Conservation (phyloP, 208 protist species). For the Angomonas desouzai region DNA sequence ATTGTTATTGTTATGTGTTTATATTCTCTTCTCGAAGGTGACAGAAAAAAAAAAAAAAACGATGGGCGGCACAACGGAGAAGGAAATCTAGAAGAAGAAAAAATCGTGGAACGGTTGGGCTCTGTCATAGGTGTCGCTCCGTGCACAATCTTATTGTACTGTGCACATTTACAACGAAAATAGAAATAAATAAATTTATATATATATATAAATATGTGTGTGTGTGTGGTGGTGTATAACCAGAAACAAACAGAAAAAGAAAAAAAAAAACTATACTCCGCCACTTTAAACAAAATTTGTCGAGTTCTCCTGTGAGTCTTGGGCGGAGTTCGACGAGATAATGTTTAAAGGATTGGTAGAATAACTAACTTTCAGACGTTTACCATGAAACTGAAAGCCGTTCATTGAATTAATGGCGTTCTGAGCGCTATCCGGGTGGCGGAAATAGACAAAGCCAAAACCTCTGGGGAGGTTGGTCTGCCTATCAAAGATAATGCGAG, state of each 20-base stretch:
- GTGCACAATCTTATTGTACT: conserved; percentile 7
- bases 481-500: conserved; percentile 67
- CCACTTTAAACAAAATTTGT: not conserved
- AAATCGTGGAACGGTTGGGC: too few species aligned
- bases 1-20: conserved; percentile 3
- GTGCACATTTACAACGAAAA: not conserved
- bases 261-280: not conserved
- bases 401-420: conserved; percentile 61
- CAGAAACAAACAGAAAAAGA: conserved; percentile 13
- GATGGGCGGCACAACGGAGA: not conserved
- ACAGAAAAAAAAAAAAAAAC: conserved; percentile 11
- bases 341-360: conserved; percentile 79
- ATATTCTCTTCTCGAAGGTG: conserved; percentile 1
- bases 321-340: conserved; percentile 23
- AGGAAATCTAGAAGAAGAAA: not conserved
- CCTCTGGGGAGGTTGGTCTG: conserved; percentile 60
- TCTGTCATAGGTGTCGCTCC: not conserved
- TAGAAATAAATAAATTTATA: conserved; percentile 14
- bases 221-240: conserved; percentile 1
- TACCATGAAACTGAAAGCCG: conserved; percentile 67
- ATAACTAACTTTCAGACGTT: conserved; percentile 70
- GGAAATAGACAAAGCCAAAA: conserved; percentile 81
- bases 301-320: conserved; percentile 15
- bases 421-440: conserved; percentile 45
- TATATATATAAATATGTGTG: conserved; percentile 22